These are phyloP conservation scores for Neurospora sublineolata DNA, from an alignment of 495 filamentous ascomycete species.

Conservation along the genomic window DNA sequence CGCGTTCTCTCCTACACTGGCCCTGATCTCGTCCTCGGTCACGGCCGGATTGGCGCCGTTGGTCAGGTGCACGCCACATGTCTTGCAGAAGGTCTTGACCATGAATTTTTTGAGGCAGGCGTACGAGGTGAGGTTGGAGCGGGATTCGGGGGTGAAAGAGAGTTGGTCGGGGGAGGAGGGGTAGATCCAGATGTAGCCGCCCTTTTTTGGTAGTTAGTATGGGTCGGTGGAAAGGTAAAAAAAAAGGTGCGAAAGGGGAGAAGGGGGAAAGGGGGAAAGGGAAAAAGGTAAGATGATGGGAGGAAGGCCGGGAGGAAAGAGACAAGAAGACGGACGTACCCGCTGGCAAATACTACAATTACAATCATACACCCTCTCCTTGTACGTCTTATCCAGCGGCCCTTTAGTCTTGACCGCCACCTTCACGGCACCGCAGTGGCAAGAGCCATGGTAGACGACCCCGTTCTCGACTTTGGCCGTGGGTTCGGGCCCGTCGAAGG, in stretches of 20 bases:
- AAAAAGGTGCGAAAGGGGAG: no score
- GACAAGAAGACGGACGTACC: constrained; percentile 17
- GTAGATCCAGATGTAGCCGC: constrained; percentile 27
- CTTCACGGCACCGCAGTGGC: constrained; percentile 40
- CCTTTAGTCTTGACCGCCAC: constrained; percentile 27
- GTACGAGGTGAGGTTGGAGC: constrained; percentile 26
- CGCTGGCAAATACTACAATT: constrained; percentile 35
- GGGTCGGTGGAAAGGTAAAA: no score
- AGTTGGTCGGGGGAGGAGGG: constrained; percentile 3
- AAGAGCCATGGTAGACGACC: constrained; percentile 36
- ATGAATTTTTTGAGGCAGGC: constrained; percentile 15
- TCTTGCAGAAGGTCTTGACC: constrained; percentile 33
- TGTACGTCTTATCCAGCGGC: constrained; percentile 17
- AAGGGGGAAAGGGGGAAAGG: background rate
- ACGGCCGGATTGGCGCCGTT: constrained; percentile 9
- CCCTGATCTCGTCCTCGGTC: constrained; percentile 11
- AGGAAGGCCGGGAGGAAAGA: background rate
- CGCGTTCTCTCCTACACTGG: constrained; percentile 5
- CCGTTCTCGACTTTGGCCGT: constrained; percentile 21
- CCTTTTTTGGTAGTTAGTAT: background rate
- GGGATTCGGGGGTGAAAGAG: constrained; percentile 21
- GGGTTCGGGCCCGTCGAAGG: constrained; percentile 30
- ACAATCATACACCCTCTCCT: constrained; percentile 20
- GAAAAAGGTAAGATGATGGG: background rate
- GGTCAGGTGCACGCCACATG: constrained; percentile 28